Conservation (phyloP, 345 rosid genomes). For the Zanthoxylum bungeanum region DNA sequence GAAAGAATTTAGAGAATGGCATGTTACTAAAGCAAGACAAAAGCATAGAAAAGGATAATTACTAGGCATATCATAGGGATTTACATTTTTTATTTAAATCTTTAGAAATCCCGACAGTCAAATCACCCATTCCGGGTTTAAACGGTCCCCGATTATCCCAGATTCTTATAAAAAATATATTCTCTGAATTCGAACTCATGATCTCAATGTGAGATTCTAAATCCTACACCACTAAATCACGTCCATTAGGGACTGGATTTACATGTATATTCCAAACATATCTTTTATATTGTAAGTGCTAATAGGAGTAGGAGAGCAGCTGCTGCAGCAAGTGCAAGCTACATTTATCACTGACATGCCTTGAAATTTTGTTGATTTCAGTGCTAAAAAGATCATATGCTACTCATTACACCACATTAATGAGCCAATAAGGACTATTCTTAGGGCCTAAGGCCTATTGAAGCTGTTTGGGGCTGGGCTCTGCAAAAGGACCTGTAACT, state of each 20-base stretch:
- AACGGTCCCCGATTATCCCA: no score
- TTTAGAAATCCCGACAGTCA: no score
- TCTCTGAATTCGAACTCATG: no score
- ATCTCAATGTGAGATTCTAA: no score
- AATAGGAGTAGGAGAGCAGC: slow-evolving; percentile 14
- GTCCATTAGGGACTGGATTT: no score
- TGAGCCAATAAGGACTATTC: background rate
- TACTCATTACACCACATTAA: background rate
- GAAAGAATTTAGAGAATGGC: slow-evolving; percentile 63
- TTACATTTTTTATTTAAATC: no score
- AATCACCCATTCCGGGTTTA: no score
- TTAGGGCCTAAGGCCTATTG: background rate
- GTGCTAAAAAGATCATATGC: slow-evolving; percentile 9
- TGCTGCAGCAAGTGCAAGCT: background rate
- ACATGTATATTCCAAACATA: slow-evolving; percentile 30
- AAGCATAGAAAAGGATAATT: slow-evolving; percentile 36
- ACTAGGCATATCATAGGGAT: slow-evolving; percentile 35
- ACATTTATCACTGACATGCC: slow-evolving; percentile 34
- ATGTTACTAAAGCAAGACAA: slow-evolving; percentile 85
- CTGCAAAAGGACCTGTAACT: background rate
- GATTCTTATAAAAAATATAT: no score
- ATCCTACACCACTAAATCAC: no score
- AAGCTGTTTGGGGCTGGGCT: background rate
- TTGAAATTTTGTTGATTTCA: slow-evolving; percentile 36
- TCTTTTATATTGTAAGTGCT: slow-evolving; percentile 16